These are phyloP conservation scores for Melampsora americana DNA, from an alignment of 1,284 basidiomycete species.

Conservation along the genomic window DNA sequence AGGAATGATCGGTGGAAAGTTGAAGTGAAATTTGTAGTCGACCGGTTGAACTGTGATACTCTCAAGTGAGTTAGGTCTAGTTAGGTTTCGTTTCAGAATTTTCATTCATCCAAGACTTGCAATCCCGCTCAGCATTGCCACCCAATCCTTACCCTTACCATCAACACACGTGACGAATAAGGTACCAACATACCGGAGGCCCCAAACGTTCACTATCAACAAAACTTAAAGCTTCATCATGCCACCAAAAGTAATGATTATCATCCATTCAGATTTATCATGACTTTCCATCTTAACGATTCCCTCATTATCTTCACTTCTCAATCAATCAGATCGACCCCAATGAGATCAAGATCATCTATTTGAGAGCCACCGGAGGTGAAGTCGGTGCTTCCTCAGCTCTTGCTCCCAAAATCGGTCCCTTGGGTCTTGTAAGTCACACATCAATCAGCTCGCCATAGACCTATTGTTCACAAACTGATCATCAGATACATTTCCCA, in stretches of 20 bases:
- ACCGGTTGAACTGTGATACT: not conserved
- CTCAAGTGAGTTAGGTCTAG: constrained; percentile 26
- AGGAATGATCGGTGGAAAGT: too few species aligned
- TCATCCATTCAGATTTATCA: not conserved
- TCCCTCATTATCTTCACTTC: constrained; percentile 50
- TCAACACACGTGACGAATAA: constrained; percentile 28
- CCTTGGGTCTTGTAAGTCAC: constrained; percentile 88
- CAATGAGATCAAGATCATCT: constrained; percentile 95
- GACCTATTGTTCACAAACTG: too few species aligned
- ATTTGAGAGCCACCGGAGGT: constrained; percentile 98
- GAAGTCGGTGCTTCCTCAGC: constrained; percentile 99
- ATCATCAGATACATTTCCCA: constrained; percentile 53
- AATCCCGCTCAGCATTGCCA: not conserved
- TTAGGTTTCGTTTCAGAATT: too few species aligned
- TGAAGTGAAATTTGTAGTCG: not conserved
- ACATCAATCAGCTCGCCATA: not conserved
- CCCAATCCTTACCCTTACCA: not conserved
- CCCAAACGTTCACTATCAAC: constrained; percentile 32
- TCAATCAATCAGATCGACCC: constrained; percentile 63
- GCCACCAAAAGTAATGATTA: constrained; percentile 34
- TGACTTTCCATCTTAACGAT: not conserved
- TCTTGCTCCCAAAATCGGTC: constrained; percentile 99
- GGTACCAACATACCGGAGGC: constrained; percentile 43
- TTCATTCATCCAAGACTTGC: not conserved
- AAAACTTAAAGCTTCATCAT: constrained; percentile 7